Base-by-base conservation (phyloP, 495 filamentous ascomycete species). In the Aspergillus asperescens region DNA sequence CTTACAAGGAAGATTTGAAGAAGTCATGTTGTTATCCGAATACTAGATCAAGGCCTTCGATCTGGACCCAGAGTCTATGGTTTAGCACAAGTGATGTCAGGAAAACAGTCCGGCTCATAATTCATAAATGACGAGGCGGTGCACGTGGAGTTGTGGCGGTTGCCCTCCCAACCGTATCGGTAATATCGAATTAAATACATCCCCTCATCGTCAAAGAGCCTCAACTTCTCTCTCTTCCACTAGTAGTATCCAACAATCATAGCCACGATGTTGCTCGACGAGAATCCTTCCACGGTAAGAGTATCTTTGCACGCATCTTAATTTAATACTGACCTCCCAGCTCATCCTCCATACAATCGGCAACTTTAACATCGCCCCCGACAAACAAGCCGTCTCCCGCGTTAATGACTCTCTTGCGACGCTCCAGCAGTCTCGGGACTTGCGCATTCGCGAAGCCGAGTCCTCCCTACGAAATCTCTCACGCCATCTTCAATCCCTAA, bases 281-380 rank as follows among this genome's bases (percentile, higher is more conserved):
- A 97, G 74, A 88, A 89, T 66, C 93, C 93, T 54, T 88, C 84
- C 35, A 85, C 84, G 20, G 88, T 92, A 81, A 18, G 77, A 68
- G 15, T 35, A 37, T 42, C 37, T 19, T 8, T 54, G 10, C 4
- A 27, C 31, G n/a, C 13, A n/a, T 8, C 19, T 23, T 13, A 50
- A n/a, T 8, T n/a, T 23, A 13, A 50, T 31, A 39, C 62, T 67
- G 54, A 68, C 61, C 37, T 32, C 15, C 12, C 62, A 93, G 87
- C 85, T 97, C 62, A 95, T 97, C 69, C 77, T 84, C 67, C 84
- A 92, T 70, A 94, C 90, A 18, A 84, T 92, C 67, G 77, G 81
- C 46, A 95, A 96, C 77, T 98, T 98, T 81, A 92, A 95, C 73
- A 95, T 90, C 65, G 74, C 81, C 37, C 86, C 87, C 3, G 93